A percentile compares a stretch with the other conserved stretches of the same genome.
phyloP scores from a whole-genome alignment of 768 basidiomycete genomes.

The Crucibulum laeve region DNA sequence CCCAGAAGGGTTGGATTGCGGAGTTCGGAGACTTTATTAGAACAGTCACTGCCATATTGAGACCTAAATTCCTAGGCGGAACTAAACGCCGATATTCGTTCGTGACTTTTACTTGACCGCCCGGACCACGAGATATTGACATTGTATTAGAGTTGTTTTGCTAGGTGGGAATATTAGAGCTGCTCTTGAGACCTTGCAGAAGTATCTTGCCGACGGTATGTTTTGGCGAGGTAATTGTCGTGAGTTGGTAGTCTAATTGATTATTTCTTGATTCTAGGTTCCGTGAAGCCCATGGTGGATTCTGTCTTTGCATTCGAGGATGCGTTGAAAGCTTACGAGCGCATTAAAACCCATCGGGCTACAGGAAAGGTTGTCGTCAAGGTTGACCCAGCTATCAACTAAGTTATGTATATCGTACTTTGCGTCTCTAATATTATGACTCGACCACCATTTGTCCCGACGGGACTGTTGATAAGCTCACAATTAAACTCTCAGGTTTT shows the following conservation, averaged over 20 bases:
- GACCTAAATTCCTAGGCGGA: slow-evolving; percentile 53
- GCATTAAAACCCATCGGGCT: slow-evolving; percentile 48
- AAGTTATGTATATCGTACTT: too few relatives aligned
- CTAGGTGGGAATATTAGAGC: slow-evolving; percentile 22
- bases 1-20: slow-evolving; percentile 20
- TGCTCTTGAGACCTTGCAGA: slow-evolving; percentile 29
- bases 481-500: too few relatives aligned
- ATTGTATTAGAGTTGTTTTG: slow-evolving; percentile 24
- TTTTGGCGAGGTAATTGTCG: not conserved
- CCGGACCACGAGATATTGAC: not conserved
- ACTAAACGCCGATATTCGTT: slow-evolving; percentile 42
- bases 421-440: too few relatives aligned
- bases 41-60: slow-evolving; percentile 26
- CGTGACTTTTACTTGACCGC: slow-evolving; percentile 10
- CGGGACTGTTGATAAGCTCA: too few relatives aligned
- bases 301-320: slow-evolving; percentile 56
- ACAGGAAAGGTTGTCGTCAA: slow-evolving; percentile 67
- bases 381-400: slow-evolving; percentile 22
- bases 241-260: not conserved
- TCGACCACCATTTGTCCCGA: too few relatives aligned
- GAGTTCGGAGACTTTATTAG: slow-evolving; percentile 27
- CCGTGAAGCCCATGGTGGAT: slow-evolving; percentile 53
- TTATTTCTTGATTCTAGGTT: slow-evolving; percentile 24
- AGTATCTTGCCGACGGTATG: slow-evolving; percentile 39
- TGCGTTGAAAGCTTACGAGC: slow-evolving; percentile 56